Conservation (phyloP, 2,329 filamentous ascomycete species). For the Emmonsiellopsis sp. region DNA sequence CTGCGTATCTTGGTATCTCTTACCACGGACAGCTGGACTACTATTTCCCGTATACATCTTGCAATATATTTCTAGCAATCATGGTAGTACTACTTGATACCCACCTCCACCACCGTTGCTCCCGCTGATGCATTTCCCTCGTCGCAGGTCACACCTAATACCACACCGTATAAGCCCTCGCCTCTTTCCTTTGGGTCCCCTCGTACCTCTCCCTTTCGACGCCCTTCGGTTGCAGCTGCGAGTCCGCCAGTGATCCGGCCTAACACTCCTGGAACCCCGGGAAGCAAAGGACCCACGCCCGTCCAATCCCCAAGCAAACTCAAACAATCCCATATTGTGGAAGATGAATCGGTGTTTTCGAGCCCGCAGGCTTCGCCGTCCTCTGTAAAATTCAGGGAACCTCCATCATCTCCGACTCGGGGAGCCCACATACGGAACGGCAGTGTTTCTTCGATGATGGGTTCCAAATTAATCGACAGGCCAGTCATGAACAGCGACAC, state of each 20-base stretch:
- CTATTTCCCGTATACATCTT: not conserved
- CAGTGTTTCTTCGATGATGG: conserved; percentile 20
- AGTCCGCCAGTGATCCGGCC: conserved; percentile 41
- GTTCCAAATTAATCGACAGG: conserved; percentile 16
- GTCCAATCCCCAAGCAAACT: conserved; percentile 38
- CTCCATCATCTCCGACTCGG: conserved; percentile 31
- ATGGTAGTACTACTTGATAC: not conserved
- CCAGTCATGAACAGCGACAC: conserved; percentile 13
- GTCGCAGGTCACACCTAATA: conserved; percentile 40
- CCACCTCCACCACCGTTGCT: not conserved
- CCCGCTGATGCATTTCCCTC: not conserved
- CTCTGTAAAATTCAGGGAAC: conserved; percentile 27
- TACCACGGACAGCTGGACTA: not conserved
- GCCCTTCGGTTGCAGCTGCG: conserved; percentile 39
- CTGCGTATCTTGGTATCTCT: not conserved
- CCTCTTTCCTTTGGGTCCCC: conserved; percentile 62
- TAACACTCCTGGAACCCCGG: conserved; percentile 40
- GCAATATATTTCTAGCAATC: not conserved
- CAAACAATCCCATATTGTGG: conserved; percentile 36
- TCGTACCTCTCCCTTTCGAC: conserved; percentile 59
- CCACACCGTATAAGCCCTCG: conserved; percentile 58
- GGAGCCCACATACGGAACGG: conserved; percentile 18
- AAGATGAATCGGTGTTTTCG: conserved; percentile 28
- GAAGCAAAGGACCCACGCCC: conserved; percentile 32
- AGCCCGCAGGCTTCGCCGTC: conserved; percentile 21